Percentiles rank a stretch among this genome's conserved stretches.
phyloP scores from a whole-genome alignment of 2,329 filamentous ascomycete genomes.

The Myrmaecium sp. region DNA sequence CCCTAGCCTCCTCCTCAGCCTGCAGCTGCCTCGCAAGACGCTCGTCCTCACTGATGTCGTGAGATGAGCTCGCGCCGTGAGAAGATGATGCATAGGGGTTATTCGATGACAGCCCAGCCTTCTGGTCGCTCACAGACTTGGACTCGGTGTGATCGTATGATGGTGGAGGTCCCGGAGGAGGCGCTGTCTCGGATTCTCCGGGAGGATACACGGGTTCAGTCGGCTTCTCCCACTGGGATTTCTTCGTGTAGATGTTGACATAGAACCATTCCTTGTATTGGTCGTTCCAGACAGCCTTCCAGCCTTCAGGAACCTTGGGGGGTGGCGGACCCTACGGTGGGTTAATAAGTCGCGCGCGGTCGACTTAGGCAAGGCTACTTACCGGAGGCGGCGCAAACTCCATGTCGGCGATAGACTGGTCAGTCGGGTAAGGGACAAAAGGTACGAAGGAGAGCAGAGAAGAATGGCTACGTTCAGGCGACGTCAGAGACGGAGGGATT shows the following conservation, averaged over 20 bases:
- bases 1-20: slow-evolving; percentile 61
- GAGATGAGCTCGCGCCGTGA: slow-evolving; percentile 5
- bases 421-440: too few species aligned
- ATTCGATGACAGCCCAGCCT: slow-evolving; percentile 41
- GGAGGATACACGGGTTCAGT: slow-evolving; percentile 47
- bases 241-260: slow-evolving; percentile 73
- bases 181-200: slow-evolving; percentile 19
- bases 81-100: slow-evolving; percentile 63
- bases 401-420: too few species aligned
- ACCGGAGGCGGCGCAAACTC: too few species aligned
- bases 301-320: slow-evolving; percentile 55
- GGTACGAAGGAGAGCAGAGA: too few species aligned
- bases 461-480: too few species aligned
- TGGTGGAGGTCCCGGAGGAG: slow-evolving; percentile 47
- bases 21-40: slow-evolving; percentile 61
- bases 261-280: slow-evolving; percentile 92
- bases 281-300: slow-evolving; percentile 68
- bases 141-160: slow-evolving; percentile 40
- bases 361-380: too few species aligned
- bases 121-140: slow-evolving; percentile 27
- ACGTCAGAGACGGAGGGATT: too few species aligned
- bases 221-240: slow-evolving; percentile 81
- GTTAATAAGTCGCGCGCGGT: too few species aligned
- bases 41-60: slow-evolving; percentile 47
- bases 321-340: slow-evolving; percentile 33